Evolutionary conservation across 768 basidiomycete genomes (phyloP).

Genomic region (Leccinum longicurvipes): DNA sequence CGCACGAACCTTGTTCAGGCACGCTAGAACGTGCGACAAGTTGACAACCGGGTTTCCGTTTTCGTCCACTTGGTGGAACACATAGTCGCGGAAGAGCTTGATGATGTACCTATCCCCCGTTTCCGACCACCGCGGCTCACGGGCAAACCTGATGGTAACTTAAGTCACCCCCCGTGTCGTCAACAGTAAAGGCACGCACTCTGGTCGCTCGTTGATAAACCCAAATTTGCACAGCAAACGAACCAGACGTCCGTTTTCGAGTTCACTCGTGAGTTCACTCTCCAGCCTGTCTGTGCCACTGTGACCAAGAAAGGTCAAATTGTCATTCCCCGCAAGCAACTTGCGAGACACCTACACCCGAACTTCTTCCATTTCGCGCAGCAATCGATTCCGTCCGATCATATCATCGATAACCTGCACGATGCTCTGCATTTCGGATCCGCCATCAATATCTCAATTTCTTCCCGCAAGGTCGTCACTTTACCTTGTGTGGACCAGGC

Average conservation of each 20-base stretch:
- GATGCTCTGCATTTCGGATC: slow-evolving; percentile 49
- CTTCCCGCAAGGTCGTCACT: slow-evolving; percentile 1
- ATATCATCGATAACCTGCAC: slow-evolving; percentile 80
- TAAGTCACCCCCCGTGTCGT: neutral
- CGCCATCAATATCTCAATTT: neutral
- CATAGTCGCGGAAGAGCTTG: slow-evolving; percentile 96
- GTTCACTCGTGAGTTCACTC: slow-evolving; percentile 76
- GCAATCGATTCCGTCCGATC: slow-evolving; percentile 62
- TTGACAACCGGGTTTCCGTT: slow-evolving; percentile 86
- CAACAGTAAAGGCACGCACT: slow-evolving; percentile 53
- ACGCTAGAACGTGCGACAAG: slow-evolving; percentile 85
- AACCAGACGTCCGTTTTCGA: slow-evolving; percentile 92
- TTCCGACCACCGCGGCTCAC: slow-evolving; percentile 95
- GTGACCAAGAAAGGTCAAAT: slow-evolving; percentile 2
- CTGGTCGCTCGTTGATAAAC: slow-evolving; percentile 99
- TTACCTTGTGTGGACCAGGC: slow-evolving; percentile 60
- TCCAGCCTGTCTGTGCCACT: slow-evolving; percentile 84
- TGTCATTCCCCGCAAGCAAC: neutral
- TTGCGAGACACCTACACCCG: slow-evolving; percentile 52
- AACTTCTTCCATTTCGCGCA: slow-evolving; percentile 80
- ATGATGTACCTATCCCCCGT: slow-evolving; percentile 97
- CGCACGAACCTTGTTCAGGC: slow-evolving; percentile 81
- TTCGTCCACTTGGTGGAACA: slow-evolving; percentile 97
- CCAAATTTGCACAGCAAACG: slow-evolving; percentile 90
- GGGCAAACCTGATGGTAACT: slow-evolving; percentile 73